Evolutionary conservation across 306 rosid species (phyloP).

Genomic region (Argentina anserina): DNA sequence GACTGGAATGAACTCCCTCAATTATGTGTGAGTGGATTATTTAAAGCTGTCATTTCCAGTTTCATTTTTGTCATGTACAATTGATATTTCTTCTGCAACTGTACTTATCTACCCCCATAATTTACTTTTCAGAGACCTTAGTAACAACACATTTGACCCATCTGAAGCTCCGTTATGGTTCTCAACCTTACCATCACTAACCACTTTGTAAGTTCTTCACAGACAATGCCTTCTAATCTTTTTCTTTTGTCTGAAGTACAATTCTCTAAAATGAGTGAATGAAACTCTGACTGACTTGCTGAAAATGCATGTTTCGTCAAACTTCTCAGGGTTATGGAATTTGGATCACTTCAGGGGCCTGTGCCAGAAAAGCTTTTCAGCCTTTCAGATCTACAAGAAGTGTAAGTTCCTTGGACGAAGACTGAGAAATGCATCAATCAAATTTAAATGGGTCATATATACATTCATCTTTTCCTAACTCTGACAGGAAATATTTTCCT

Average conservation of each 20-base stretch:
- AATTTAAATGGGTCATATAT: no score
- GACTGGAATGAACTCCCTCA: conserved; percentile 52
- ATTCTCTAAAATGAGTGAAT: no score
- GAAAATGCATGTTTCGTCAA: background rate
- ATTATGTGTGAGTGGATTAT: conserved; percentile 59
- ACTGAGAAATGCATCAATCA: conserved; percentile 8
- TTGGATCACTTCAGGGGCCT: conserved; percentile 61
- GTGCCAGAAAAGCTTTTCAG: conserved; percentile 65
- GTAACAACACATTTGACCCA: conserved; percentile 69
- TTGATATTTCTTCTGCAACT: no score
- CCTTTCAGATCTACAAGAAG: conserved; percentile 71
- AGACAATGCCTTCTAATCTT: no score
- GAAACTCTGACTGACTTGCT: background rate
- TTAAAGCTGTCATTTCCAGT: conserved; percentile 5
- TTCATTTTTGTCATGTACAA: no score
- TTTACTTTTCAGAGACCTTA: conserved; percentile 57
- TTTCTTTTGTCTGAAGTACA: no score
- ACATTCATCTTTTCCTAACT: conserved; percentile 2
- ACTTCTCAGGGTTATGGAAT: conserved; percentile 53
- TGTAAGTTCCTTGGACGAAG: conserved; percentile 48
- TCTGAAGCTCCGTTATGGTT: conserved; percentile 78
- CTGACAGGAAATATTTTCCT: conserved; percentile 43
- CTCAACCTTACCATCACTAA: conserved; percentile 52
- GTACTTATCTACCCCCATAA: conserved; percentile 7
- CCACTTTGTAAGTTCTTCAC: conserved; percentile 59